These are phyloP conservation scores for Ophiostoma tasmaniense DNA, from an alignment of 2,329 filamentous ascomycete species.

Conservation along the genomic window DNA sequence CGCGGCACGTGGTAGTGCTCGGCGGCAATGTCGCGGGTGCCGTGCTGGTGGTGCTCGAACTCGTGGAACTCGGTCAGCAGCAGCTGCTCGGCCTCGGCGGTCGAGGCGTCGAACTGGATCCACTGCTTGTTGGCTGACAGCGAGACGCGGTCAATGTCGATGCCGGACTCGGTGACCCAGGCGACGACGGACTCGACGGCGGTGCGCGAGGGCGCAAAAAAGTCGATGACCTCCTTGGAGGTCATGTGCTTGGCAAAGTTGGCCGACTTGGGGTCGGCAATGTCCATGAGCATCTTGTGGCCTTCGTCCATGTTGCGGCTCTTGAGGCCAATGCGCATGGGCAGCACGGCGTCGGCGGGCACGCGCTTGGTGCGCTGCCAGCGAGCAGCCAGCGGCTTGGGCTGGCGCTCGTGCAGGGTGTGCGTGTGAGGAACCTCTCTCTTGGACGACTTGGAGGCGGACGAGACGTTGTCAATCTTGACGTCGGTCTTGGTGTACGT, in stretches of 20 bases:
- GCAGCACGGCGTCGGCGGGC: slow-evolving; percentile 21
- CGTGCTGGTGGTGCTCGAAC: slow-evolving; percentile 22
- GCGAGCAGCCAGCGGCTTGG: slow-evolving; percentile 20
- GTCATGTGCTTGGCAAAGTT: slow-evolving; percentile 34
- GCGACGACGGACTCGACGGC: slow-evolving; percentile 27
- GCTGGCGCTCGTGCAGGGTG: slow-evolving; percentile 28
- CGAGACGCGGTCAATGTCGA: slow-evolving; percentile 21
- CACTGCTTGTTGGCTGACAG: slow-evolving; percentile 24
- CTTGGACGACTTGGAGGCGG: neutral
- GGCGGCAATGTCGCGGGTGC: slow-evolving; percentile 21
- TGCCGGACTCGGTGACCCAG: slow-evolving; percentile 30
- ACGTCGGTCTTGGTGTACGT: neutral
- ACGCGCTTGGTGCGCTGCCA: slow-evolving; percentile 26
- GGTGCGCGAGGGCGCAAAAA: slow-evolving; percentile 30
- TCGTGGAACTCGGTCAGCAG: slow-evolving; percentile 24
- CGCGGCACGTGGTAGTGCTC: slow-evolving; percentile 37
- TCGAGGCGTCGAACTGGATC: slow-evolving; percentile 25
- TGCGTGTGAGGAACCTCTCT: slow-evolving; percentile 23
- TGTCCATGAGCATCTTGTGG: slow-evolving; percentile 27
- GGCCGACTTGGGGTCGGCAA: slow-evolving; percentile 24
- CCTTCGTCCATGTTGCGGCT: slow-evolving; percentile 26
- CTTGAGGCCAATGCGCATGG: slow-evolving; percentile 23
- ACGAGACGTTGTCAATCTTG: neutral
- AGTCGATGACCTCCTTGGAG: slow-evolving; percentile 29
- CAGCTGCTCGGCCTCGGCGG: slow-evolving; percentile 24